Evolutionary conservation across 257 asterid species (phyloP), one percentile per base, ranked within the genome.

Genomic region (Nicotiana obtusifolia): DNA sequence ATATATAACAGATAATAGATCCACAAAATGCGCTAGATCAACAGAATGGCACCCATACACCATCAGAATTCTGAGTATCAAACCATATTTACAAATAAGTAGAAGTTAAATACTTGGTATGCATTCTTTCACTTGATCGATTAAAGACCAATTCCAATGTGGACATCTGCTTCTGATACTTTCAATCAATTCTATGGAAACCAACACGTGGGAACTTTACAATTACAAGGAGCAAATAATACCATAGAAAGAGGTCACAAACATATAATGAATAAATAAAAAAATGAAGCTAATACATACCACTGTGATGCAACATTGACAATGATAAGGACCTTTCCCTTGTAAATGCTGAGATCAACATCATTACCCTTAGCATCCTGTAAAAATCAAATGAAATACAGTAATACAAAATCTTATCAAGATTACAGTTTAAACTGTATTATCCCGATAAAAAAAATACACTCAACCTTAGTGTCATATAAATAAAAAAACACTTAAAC

Each of bases 291-390:
- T 71, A 44, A 17, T 28, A 71, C 86, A 78, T 89, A 95, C 99
- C 99, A 95, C 47, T 93, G 91, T 4, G 99, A 95, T 31, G 99
- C 99, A 85, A 93, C 99, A 87, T 95, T 95, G 86, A 95, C 98
- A 85, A 95, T 89, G 78, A 95, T 76, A 30, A 93, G 85, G 37
- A 86, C 95, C 83, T 95, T 95, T 65, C 98, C 98, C 84, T 89
- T 91, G 86, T 93, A 95, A 69, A 15, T 52, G 85, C 94, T 80
- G 82, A 95, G 89, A 83, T 91, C 83, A 69, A 93, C 97, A 87
- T 93, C 97, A 59, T 90, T 87, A 8, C 97, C 97, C 84, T 80
- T 91, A 53, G 90, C 91, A 87, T 94, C 97, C 97, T 94, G 89
- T 85, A 71, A 71, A 20, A 1, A 11, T 7, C 13, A 69, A 41